Evolutionary conservation across 306 rosid genomes (phyloP).

Genomic region (Myrica gale): DNA sequence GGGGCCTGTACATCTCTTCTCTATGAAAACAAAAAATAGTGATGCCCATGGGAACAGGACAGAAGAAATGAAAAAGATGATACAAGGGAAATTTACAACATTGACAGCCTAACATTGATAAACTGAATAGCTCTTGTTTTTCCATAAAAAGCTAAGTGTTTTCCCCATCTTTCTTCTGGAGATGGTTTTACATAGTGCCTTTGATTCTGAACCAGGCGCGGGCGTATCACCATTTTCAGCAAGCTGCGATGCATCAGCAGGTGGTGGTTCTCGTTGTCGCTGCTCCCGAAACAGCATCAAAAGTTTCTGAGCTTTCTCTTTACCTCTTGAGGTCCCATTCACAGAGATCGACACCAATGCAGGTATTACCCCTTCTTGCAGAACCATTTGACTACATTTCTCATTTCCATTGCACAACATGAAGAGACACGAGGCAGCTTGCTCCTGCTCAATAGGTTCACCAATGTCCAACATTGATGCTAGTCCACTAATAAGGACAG

Average conservation of each 20-base stretch:
- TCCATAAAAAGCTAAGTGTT: constrained; percentile 72
- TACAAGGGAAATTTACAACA: constrained; percentile 61
- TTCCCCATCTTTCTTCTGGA: constrained; percentile 71
- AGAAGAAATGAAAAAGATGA: constrained; percentile 34
- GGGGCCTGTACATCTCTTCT: constrained; percentile 72
- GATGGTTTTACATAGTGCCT: constrained; percentile 69
- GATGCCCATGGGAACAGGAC: constrained; percentile 41
- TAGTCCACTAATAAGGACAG: constrained; percentile 54
- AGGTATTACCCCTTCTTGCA: constrained; percentile 98
- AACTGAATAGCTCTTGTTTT: constrained; percentile 80
- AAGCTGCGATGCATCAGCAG: constrained; percentile 26
- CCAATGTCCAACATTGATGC: constrained; percentile 72
- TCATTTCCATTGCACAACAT: constrained; percentile 73
- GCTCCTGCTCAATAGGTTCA: constrained; percentile 80
- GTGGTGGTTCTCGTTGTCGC: constrained; percentile 68
- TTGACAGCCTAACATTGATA: constrained; percentile 69
- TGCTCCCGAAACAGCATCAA: constrained; percentile 86
- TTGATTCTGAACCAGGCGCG: constrained; percentile 49
- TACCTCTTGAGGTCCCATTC: constrained; percentile 84
- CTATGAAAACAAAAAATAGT: constrained; percentile 35
- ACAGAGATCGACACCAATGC: constrained; percentile 86
- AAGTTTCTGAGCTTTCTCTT: constrained; percentile 82
- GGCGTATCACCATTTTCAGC: constrained; percentile 47
- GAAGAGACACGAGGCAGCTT: constrained; percentile 75
- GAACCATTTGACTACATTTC: constrained; percentile 74